Conservation (phyloP, 2,329 filamentous ascomycete species). For the Aciculosporium take region DNA sequence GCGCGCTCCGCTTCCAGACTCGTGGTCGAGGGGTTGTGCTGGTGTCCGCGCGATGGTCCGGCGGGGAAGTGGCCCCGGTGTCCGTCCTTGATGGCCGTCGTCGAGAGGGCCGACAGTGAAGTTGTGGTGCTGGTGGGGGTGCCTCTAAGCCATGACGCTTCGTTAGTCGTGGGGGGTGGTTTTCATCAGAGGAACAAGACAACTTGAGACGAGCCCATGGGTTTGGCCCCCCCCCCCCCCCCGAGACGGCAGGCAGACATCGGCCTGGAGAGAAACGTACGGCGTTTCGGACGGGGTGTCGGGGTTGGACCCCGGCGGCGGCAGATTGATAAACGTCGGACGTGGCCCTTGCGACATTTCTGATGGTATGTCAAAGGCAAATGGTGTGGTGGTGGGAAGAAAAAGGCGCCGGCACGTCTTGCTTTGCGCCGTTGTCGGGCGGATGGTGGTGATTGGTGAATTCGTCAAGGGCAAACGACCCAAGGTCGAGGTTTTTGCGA, state of each 20-base stretch:
- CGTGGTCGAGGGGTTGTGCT: constrained; percentile 46
- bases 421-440: no score
- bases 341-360: constrained; percentile 27
- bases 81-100: constrained; percentile 91
- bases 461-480: no score
- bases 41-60: constrained; percentile 37
- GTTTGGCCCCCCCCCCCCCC: no score
- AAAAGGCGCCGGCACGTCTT: no score
- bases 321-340: constrained; percentile 70
- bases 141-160: constrained; percentile 27
- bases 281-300: constrained; percentile 83
- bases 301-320: constrained; percentile 66
- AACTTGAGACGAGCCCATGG: no score
- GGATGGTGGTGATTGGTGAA: no score
- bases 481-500: no score
- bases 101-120: constrained; percentile 80
- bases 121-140: constrained; percentile 89
- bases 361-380: not conserved
- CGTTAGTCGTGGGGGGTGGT: not conserved
- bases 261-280: constrained; percentile 42
- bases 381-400: no score
- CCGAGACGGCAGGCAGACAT: no score
- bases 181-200: not conserved
- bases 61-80: constrained; percentile 65
- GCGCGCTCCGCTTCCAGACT: constrained; percentile 84